These are phyloP conservation scores for Chaetomidium leptoderma DNA, from an alignment of 495 filamentous ascomycete genomes.

Conservation along the genomic window DNA sequence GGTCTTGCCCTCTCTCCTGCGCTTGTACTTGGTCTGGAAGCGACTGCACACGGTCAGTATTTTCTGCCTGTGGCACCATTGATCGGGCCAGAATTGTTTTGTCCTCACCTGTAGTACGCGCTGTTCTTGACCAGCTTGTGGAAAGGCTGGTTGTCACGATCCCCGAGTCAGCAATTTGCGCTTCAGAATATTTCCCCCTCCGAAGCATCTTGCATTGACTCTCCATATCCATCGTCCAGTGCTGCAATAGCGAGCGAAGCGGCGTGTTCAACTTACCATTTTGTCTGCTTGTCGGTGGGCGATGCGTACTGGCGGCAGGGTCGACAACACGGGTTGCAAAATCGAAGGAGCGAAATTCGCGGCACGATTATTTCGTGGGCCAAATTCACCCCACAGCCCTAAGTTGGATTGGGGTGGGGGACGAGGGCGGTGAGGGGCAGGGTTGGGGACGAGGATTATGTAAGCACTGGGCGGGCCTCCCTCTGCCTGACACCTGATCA, in stretches of 20 bases:
- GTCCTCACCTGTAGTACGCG: slow-evolving; percentile 96
- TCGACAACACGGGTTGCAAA: slow-evolving; percentile 36
- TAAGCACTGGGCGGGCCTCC: no score
- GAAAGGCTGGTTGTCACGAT: slow-evolving; percentile 65
- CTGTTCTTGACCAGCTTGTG: slow-evolving; percentile 94
- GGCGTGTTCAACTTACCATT: slow-evolving; percentile 52
- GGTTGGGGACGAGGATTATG: slow-evolving; percentile 20
- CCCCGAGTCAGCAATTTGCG: slow-evolving; percentile 97
- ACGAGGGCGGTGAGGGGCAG: slow-evolving; percentile 21
- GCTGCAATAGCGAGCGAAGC: slow-evolving; percentile 13
- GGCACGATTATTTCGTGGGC: slow-evolving; percentile 33
- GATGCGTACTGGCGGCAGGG: slow-evolving; percentile 26
- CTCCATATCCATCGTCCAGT: slow-evolving; percentile 30
- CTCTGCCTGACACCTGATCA: no score
- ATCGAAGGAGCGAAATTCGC: slow-evolving; percentile 27
- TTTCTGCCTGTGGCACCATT: background rate
- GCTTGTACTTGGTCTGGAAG: slow-evolving; percentile 99
- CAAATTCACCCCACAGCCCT: slow-evolving; percentile 36
- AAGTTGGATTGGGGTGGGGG: slow-evolving; percentile 25
- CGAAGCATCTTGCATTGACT: slow-evolving; percentile 98
- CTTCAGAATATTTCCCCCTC: slow-evolving; percentile 72
- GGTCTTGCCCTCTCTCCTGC: slow-evolving; percentile 94
- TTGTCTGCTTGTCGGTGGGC: slow-evolving; percentile 49
- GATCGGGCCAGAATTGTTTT: slow-evolving; percentile 19
- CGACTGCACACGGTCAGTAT: slow-evolving; percentile 54